phyloP scores from a whole-genome alignment of 352 stramenopile genomes.

The Globisporangium radiosum region DNA sequence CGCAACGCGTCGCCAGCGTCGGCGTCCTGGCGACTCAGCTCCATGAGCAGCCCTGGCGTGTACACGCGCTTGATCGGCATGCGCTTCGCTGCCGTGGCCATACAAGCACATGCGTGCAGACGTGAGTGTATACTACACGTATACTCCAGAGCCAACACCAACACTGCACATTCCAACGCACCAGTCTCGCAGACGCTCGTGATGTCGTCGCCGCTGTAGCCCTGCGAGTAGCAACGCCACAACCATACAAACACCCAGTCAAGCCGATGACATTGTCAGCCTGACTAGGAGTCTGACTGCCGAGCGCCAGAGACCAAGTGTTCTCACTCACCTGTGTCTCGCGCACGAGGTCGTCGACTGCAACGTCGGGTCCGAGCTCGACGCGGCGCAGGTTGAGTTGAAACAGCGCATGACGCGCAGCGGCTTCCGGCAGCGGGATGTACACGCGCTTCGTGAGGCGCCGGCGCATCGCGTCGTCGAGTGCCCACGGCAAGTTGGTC shows the following conservation, averaged over 20 bases:
- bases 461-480: constrained; percentile 93
- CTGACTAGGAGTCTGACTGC: too few species aligned
- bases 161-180: constrained; percentile 24
- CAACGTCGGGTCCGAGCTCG: constrained; percentile 38
- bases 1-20: constrained; percentile 25
- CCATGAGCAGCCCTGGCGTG: constrained; percentile 18
- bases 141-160: too few species aligned
- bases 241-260: too few species aligned
- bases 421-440: constrained; percentile 10
- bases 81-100: constrained; percentile 8
- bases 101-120: too few species aligned
- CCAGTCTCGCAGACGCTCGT: constrained; percentile 29
- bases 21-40: constrained; percentile 42
- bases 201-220: constrained; percentile 88
- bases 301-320: too few species aligned
- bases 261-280: too few species aligned
- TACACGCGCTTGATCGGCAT: constrained; percentile 17
- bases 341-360: constrained; percentile 48
- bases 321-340: constrained; percentile 33
- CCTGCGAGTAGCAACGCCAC: constrained; percentile 6
- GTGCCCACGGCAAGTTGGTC: constrained; percentile 95
- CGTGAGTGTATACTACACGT: too few species aligned
- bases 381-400: constrained; percentile 26
- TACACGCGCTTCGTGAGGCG: constrained; percentile 91
- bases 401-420: constrained; percentile 25